These are phyloP conservation scores for Phytopythium vexans DNA, from an alignment of 352 stramenopile species.

Conservation along the genomic window DNA sequence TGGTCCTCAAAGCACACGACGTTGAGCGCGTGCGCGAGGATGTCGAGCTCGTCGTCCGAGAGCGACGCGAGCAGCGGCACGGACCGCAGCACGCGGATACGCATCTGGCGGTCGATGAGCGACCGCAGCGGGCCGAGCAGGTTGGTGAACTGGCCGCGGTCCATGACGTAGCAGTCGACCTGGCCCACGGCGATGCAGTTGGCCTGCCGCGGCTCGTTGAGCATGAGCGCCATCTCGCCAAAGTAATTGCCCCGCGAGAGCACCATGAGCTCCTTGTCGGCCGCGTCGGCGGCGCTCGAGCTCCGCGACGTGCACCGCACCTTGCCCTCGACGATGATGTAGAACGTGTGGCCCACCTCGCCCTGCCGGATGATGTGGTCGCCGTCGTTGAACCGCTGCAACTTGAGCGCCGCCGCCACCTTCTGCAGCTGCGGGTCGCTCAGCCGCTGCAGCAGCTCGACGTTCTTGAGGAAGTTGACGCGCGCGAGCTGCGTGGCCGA, in stretches of 20 bases:
- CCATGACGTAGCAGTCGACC: slow-evolving; percentile 92
- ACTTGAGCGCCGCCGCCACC: slow-evolving; percentile 79
- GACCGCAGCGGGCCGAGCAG: slow-evolving; percentile 75
- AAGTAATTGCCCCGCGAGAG: slow-evolving; percentile 85
- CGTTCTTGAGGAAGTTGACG: slow-evolving; percentile 93
- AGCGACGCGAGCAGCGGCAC: slow-evolving; percentile 90
- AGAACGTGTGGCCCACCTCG: slow-evolving; percentile 95
- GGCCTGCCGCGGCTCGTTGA: slow-evolving; percentile 82
- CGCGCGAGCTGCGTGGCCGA: slow-evolving; percentile 69
- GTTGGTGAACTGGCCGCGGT: slow-evolving; percentile 84
- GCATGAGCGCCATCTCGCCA: slow-evolving; percentile 84
- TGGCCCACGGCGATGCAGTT: slow-evolving; percentile 74
- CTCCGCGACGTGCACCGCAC: slow-evolving; percentile 72
- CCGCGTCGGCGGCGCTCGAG: slow-evolving; percentile 30
- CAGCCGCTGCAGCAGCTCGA: slow-evolving; percentile 90
- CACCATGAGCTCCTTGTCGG: slow-evolving; percentile 77
- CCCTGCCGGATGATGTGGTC: slow-evolving; percentile 94
- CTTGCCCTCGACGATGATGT: slow-evolving; percentile 95
- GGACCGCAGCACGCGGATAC: slow-evolving; percentile 90
- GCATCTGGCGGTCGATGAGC: slow-evolving; percentile 86
- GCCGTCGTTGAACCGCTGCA: slow-evolving; percentile 83
- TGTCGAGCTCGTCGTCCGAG: slow-evolving; percentile 84
- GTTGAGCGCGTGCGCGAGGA: slow-evolving; percentile 79
- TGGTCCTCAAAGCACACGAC: slow-evolving; percentile 86
- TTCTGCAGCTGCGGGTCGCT: slow-evolving; percentile 86